These are phyloP conservation scores for Brassica cretica DNA, from an alignment of 345 rosid genomes.

Conservation along the genomic window DNA sequence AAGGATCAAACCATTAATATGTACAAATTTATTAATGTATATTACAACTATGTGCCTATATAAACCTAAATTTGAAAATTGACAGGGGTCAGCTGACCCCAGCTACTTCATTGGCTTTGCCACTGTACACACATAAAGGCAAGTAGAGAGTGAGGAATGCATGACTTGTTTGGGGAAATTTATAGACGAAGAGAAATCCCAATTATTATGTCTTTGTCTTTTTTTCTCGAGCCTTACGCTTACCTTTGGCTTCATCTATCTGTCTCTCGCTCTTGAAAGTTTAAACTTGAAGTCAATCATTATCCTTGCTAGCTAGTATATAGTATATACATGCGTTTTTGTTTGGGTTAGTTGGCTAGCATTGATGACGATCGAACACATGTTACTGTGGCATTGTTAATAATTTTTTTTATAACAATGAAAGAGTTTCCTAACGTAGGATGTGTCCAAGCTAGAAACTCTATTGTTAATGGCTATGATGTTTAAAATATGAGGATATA, in stretches of 20 bases:
- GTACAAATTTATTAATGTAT: not conserved
- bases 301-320: constrained; percentile 17
- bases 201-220: constrained; percentile 37
- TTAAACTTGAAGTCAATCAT: constrained; percentile 32
- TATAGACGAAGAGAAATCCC: constrained; percentile 27
- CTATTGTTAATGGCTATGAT: not conserved
- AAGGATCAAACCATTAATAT: not conserved
- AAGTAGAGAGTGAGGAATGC: constrained; percentile 19
- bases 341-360: not conserved
- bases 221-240: constrained; percentile 41
- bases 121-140: not conserved
- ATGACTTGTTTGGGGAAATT: constrained; percentile 37
- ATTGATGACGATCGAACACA: not conserved
- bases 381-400: not conserved
- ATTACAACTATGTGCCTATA: not conserved
- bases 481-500: not conserved
- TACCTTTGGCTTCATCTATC: constrained; percentile 13
- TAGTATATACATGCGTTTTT: not conserved
- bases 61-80: not conserved
- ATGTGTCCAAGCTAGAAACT: not conserved
- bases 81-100: not conserved
- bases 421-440: not conserved
- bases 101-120: not conserved
- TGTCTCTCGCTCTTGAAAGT: constrained; percentile 2
- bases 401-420: not conserved